A percentile compares a stretch with the other conserved stretches of the same genome.
phyloP scores from a whole-genome alignment of 2,329 filamentous ascomycete genomes.

The Ophiostoma tasmaniense region DNA sequence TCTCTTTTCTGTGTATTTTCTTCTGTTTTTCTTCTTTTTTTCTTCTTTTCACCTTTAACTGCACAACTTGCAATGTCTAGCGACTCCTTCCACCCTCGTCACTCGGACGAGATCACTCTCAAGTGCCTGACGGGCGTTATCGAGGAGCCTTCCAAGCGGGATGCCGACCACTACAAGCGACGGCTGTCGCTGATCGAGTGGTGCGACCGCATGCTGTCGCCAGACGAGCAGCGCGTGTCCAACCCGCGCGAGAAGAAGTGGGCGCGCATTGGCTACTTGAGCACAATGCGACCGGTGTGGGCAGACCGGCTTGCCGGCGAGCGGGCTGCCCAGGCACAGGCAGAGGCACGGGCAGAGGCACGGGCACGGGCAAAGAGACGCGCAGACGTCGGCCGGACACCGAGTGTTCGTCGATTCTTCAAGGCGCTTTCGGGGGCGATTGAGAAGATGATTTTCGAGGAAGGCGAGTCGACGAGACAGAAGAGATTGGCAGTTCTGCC shows the following conservation, averaged over 20 bases:
- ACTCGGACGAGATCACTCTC: not conserved
- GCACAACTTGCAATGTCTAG: not conserved
- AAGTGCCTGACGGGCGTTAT: not conserved
- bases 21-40: not conserved
- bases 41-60: not conserved
- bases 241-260: constrained; percentile 8
- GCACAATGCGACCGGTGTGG: constrained; percentile 9
- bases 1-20: not conserved
- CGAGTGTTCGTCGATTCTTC: not conserved
- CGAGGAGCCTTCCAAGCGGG: not conserved
- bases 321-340: not conserved
- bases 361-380: not conserved
- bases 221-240: constrained; percentile 11
- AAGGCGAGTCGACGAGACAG: not conserved
- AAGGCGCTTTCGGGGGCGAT: not conserved
- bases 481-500: not conserved
- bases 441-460: not conserved
- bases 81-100: not conserved
- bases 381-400: not conserved
- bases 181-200: constrained; percentile 3
- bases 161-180: not conserved
- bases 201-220: constrained; percentile 10
- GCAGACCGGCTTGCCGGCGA: not conserved
- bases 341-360: not conserved
- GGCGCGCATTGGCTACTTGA: not conserved